Percentiles rank a stretch among this genome's conserved stretches.
These are phyloP conservation scores for Thalia dealbata DNA, from an alignment of 176 grass and related monocot species.

Conservation along the genomic window DNA sequence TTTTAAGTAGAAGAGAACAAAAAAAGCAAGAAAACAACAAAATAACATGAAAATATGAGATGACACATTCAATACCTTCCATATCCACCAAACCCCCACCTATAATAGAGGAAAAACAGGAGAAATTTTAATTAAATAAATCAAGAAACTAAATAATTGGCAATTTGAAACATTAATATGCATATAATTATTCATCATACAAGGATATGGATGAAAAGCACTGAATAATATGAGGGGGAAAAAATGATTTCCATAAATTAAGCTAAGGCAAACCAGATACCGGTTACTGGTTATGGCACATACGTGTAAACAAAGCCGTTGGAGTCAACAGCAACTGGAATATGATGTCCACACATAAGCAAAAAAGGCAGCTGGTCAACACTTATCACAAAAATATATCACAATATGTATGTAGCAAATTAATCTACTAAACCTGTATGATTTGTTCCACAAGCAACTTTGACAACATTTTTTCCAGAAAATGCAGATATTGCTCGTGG, in stretches of 20 bases:
- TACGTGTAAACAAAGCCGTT: constrained; percentile 99
- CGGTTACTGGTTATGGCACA: constrained; percentile 22
- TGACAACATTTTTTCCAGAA: constrained; percentile 77
- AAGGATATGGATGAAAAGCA: background rate
- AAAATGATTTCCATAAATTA: background rate
- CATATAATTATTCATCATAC: background rate
- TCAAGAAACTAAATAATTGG: constrained; percentile 15
- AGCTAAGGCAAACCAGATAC: background rate
- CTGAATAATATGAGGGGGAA: background rate
- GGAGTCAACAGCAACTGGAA: constrained; percentile 94
- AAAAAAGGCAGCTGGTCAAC: background rate
- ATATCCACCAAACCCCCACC: constrained; percentile 97
- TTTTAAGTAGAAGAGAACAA: background rate
- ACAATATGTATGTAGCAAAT: background rate
- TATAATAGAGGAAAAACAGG: constrained; percentile 25
- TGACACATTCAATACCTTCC: constrained; percentile 42
- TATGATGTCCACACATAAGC: constrained; percentile 11
- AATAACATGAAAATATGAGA: background rate
- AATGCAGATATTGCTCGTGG: constrained; percentile 65
- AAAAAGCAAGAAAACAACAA: background rate
- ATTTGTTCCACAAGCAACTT: constrained; percentile 95
- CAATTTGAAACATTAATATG: background rate
- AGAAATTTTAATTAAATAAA: constrained; percentile 15
- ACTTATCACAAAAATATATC: background rate
- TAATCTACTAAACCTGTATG: constrained; percentile 55